A percentile compares a stretch with the other conserved stretches of the same genome.
phyloP scores from a whole-genome alignment of 1,284 basidiomycete species.

The Tremellales sp. region DNA sequence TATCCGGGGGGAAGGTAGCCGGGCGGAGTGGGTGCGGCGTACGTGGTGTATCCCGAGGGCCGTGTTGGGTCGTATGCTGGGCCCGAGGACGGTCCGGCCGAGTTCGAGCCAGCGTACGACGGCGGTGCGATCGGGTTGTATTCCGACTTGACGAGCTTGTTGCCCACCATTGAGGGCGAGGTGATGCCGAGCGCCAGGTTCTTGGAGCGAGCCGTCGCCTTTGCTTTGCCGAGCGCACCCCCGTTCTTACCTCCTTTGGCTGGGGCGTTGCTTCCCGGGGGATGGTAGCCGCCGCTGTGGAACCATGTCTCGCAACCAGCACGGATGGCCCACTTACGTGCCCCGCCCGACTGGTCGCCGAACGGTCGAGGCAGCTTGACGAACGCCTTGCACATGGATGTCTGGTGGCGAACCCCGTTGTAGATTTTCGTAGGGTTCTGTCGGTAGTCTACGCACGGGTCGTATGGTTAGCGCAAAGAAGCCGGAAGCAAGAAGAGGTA shows the following conservation, averaged over 20 bases:
- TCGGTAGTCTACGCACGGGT: conserved; percentile 37
- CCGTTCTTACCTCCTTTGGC: conserved; percentile 5
- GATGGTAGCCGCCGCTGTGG: conserved; percentile 37
- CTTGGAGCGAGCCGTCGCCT: conserved; percentile 30
- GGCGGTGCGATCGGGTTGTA: conserved; percentile 4
- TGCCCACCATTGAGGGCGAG: conserved; percentile 1
- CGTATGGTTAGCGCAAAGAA: conserved; percentile 1
- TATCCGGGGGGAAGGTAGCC: conserved; percentile 22
- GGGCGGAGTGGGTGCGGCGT: conserved; percentile 6
- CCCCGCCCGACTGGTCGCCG: conserved; percentile 47
- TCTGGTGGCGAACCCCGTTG: conserved; percentile 50
- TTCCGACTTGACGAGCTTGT: conserved; percentile 4
- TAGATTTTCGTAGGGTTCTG: conserved; percentile 49
- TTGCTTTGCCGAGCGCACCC: conserved; percentile 23
- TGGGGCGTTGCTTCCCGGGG: conserved; percentile 15
- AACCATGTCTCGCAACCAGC: conserved; percentile 47
- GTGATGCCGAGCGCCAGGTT: conserved; percentile 33
- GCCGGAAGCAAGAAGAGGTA: neutral
- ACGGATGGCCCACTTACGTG: conserved; percentile 48
- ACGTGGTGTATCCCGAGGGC: neutral
- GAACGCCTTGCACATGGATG: conserved; percentile 48
- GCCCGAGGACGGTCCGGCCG: conserved; percentile 30
- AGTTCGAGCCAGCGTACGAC: conserved; percentile 13
- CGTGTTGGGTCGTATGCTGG: conserved; percentile 35
- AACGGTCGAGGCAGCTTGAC: conserved; percentile 47